Evolutionary conservation across 2,329 filamentous ascomycete genomes (phyloP).

Genomic region (Paracorniculantispora psalliotae): DNA sequence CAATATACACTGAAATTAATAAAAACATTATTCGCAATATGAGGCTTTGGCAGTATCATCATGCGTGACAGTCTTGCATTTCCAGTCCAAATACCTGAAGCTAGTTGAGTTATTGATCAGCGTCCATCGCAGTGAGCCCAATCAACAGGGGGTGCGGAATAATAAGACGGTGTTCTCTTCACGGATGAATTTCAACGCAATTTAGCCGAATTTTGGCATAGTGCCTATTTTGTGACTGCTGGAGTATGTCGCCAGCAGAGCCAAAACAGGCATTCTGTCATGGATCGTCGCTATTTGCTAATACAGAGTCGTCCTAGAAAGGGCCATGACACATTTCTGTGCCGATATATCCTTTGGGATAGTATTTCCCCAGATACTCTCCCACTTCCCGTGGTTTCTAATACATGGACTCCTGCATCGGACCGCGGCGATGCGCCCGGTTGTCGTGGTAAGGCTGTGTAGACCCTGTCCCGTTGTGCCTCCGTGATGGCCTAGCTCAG

Average conservation of each 20-base stretch:
- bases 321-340: not conserved
- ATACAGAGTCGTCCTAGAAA: not conserved
- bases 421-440: not conserved
- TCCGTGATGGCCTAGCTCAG: too few species aligned
- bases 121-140: not conserved
- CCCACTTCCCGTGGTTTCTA: not conserved
- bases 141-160: slow-evolving; percentile 1
- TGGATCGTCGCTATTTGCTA: not conserved
- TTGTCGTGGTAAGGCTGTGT: not conserved
- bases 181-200: not conserved
- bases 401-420: not conserved
- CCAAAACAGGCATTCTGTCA: not conserved
- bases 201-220: not conserved
- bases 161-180: not conserved
- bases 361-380: not conserved
- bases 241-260: not conserved
- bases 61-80: too few species aligned
- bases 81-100: too few species aligned
- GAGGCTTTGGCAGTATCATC: too few species aligned
- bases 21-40: too few species aligned
- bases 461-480: too few species aligned
- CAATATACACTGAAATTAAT: too few species aligned
- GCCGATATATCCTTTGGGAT: not conserved
- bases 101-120: too few species aligned
- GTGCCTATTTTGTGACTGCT: not conserved